Evolutionary conservation across 2,329 filamentous ascomycete genomes (phyloP).

Genomic region (Trichoderma lentiforme): DNA sequence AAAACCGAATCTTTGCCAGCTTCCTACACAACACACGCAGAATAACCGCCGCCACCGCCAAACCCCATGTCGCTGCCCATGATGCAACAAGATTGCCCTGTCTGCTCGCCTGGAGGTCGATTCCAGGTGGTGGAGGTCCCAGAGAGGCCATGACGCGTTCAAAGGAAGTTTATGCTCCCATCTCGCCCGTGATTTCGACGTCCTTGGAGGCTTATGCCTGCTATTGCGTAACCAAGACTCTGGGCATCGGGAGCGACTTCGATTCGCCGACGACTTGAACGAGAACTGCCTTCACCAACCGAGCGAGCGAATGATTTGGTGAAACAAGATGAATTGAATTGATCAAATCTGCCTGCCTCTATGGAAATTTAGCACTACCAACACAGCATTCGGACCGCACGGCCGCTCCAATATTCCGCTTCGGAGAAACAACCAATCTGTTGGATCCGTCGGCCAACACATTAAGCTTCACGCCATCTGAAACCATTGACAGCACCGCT

Average conservation of each 20-base stretch:
- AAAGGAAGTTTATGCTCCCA: background rate
- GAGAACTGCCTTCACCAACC: background rate
- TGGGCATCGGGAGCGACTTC: background rate
- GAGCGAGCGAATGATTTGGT: background rate
- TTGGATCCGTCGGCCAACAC: background rate
- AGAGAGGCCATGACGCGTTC: background rate
- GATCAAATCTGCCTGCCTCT: background rate
- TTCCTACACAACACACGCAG: background rate
- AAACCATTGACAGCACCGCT: background rate
- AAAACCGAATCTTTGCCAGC: background rate
- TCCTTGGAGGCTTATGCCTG: background rate
- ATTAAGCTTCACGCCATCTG: constrained; percentile 6
- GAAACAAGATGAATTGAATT: background rate
- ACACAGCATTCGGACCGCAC: background rate
- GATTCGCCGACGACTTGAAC: background rate
- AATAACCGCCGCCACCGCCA: background rate
- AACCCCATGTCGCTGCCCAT: constrained; percentile 12
- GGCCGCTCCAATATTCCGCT: background rate
- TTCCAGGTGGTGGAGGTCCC: constrained; percentile 2
- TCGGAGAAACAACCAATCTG: background rate
- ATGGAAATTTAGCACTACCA: background rate
- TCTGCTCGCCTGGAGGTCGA: background rate
- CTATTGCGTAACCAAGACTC: no score
- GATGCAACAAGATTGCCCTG: background rate
- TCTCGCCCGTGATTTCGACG: background rate